Percentiles rank a stretch among this genome's conserved stretches.
These are phyloP conservation scores for Trichosporon coremiiforme DNA, from an alignment of 1,284 basidiomycete species.

Conservation along the genomic window DNA sequence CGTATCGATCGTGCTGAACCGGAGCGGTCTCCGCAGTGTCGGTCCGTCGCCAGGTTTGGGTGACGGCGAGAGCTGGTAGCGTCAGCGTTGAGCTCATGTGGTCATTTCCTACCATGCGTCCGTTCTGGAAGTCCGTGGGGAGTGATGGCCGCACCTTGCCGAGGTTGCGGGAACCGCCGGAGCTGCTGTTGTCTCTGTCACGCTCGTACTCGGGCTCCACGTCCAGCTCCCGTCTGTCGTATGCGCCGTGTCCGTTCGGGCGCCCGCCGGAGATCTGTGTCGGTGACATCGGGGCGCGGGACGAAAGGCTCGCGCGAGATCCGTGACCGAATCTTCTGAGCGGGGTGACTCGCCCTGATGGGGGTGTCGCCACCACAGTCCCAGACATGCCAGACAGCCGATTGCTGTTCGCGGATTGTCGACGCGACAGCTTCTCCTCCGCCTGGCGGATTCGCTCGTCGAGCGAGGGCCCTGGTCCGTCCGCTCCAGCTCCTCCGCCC, in stretches of 20 bases:
- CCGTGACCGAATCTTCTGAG: constrained; percentile 8
- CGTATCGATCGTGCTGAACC: constrained; percentile 12
- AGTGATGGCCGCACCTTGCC: constrained; percentile 36
- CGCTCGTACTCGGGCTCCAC: constrained; percentile 6
- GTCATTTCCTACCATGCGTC: constrained; percentile 36
- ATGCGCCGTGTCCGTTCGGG: constrained; percentile 4
- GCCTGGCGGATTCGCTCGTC: constrained; percentile 47
- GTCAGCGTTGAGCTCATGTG: background rate
- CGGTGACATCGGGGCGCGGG: constrained; percentile 10
- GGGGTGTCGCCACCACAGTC: background rate
- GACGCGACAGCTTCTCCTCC: constrained; percentile 38
- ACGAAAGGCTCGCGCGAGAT: constrained; percentile 11
- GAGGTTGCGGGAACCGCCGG: background rate
- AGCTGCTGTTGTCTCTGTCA: background rate
- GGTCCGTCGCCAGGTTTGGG: constrained; percentile 29
- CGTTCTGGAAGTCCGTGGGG: constrained; percentile 44
- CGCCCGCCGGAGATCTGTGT: background rate
- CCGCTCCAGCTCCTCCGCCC: background rate
- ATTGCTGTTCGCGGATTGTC: constrained; percentile 8
- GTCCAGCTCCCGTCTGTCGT: background rate
- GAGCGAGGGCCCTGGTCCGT: constrained; percentile 19
- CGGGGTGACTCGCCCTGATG: constrained; percentile 15
- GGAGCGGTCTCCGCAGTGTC: background rate
- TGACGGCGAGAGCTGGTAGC: constrained; percentile 45
- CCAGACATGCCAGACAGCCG: background rate